Conservation (phyloP, 2,329 filamentous ascomycete genomes). For the Colletotrichum siamense region DNA sequence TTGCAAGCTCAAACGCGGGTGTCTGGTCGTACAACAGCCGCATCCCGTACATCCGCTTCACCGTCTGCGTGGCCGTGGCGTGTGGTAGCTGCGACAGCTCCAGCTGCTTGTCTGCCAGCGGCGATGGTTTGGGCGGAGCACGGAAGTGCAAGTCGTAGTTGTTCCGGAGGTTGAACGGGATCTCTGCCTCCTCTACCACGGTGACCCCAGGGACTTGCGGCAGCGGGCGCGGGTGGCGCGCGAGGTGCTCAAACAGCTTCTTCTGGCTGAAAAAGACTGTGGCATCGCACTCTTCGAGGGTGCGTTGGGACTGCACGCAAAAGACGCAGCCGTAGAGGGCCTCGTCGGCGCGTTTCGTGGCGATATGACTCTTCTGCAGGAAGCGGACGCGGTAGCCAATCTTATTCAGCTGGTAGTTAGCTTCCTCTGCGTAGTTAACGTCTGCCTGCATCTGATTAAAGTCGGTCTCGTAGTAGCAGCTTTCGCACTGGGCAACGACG, state of each 20-base stretch:
- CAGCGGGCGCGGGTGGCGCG: conserved; percentile 58
- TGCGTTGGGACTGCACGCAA: conserved; percentile 55
- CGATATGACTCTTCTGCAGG: conserved; percentile 60
- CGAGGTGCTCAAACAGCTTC: conserved; percentile 58
- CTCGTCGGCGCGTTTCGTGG: conserved; percentile 55
- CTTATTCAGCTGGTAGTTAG: conserved; percentile 50
- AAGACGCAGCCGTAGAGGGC: conserved; percentile 61
- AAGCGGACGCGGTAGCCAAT: conserved; percentile 60
- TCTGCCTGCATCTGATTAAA: conserved; percentile 59
- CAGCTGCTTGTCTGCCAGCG: conserved; percentile 43
- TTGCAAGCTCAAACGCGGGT: conserved; percentile 50
- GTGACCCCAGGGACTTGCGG: conserved; percentile 53
- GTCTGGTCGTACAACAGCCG: conserved; percentile 50
- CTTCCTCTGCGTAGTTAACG: conserved; percentile 51
- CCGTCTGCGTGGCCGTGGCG: conserved; percentile 50
- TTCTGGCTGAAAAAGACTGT: conserved; percentile 62
- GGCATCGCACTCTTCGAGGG: conserved; percentile 58
- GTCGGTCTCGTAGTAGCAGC: conserved; percentile 60
- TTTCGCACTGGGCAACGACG: conserved; percentile 55
- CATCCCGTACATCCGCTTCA: conserved; percentile 53
- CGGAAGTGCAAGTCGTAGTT: conserved; percentile 60
- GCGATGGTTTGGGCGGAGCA: conserved; percentile 42
- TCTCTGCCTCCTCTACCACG: conserved; percentile 49
- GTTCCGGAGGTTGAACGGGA: conserved; percentile 46
- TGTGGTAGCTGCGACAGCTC: conserved; percentile 49